These are phyloP conservation scores for Solanum habrochaites DNA, from an alignment of 257 asterid species.

Conservation along the genomic window DNA sequence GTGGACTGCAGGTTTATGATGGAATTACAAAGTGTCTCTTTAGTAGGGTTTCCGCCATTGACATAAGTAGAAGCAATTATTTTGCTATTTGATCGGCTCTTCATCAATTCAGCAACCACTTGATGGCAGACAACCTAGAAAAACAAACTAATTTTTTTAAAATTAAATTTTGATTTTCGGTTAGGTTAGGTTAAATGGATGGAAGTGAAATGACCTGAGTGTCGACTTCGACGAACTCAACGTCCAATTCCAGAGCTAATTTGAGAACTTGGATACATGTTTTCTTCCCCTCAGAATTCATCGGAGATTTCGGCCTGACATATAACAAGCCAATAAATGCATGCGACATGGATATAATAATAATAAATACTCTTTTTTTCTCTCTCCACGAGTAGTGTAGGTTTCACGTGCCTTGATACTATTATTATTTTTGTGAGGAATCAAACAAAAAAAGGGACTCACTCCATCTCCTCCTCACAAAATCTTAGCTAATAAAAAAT, in stretches of 20 bases:
- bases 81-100: conserved; percentile 21
- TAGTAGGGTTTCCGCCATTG: conserved; percentile 13
- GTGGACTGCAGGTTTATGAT: conserved; percentile 32
- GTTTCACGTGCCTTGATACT: no score
- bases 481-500: no score
- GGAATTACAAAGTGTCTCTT: conserved; percentile 33
- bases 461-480: no score
- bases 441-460: no score
- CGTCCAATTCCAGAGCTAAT: conserved; percentile 35
- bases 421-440: no score
- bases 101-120: conserved; percentile 27
- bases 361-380: no score
- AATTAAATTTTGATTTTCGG: no score
- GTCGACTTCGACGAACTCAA: conserved; percentile 48
- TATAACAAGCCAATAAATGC: no score
- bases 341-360: no score
- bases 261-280: conserved; percentile 26
- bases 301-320: conserved; percentile 18
- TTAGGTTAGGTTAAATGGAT: no score
- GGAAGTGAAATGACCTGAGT: conserved; percentile 12
- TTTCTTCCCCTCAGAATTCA: conserved; percentile 4
- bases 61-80: conserved; percentile 37
- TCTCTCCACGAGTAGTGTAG: no score
- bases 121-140: conserved; percentile 21
- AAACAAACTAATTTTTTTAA: no score